phyloP scores from a whole-genome alignment of 139 green algal species.

The Chlamydomonas eustigma region DNA sequence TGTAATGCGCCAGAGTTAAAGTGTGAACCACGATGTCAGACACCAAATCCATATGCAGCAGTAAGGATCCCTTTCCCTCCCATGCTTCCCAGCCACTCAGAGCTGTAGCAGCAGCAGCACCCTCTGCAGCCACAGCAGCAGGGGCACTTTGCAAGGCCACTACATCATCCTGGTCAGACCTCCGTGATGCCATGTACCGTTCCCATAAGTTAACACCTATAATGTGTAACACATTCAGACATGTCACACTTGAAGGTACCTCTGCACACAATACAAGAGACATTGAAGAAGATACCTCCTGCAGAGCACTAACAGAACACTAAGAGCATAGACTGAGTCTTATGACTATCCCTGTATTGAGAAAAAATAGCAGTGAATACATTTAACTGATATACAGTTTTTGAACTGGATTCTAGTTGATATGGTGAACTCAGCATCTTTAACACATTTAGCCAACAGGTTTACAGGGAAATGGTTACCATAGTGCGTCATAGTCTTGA shows the following conservation, averaged over 20 bases:
- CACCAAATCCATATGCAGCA: conserved; percentile 24
- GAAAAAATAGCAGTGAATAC: background rate
- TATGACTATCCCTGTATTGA: too few relatives aligned
- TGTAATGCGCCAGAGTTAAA: conserved; percentile 43
- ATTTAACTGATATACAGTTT: too few relatives aligned
- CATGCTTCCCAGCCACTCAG: background rate
- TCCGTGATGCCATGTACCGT: background rate
- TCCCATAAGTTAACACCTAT: background rate
- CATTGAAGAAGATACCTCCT: too few relatives aligned
- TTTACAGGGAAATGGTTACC: too few relatives aligned
- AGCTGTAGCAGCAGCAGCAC: background rate
- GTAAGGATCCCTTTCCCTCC: conserved; percentile 5
- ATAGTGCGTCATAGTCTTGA: conserved; percentile 21
- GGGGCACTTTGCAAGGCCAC: background rate
- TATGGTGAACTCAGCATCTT: too few relatives aligned
- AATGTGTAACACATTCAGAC: background rate
- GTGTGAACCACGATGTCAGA: conserved; percentile 34
- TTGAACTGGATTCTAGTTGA: too few relatives aligned
- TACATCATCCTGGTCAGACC: background rate
- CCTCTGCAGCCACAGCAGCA: background rate
- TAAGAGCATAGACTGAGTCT: too few relatives aligned
- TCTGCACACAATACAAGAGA: too few relatives aligned
- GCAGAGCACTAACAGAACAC: too few relatives aligned
- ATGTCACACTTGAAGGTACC: too few relatives aligned
- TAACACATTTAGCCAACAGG: too few relatives aligned